Base-by-base conservation (phyloP, 495 filamentous ascomycete species). In the Umbilicaria muhlenbergii region DNA sequence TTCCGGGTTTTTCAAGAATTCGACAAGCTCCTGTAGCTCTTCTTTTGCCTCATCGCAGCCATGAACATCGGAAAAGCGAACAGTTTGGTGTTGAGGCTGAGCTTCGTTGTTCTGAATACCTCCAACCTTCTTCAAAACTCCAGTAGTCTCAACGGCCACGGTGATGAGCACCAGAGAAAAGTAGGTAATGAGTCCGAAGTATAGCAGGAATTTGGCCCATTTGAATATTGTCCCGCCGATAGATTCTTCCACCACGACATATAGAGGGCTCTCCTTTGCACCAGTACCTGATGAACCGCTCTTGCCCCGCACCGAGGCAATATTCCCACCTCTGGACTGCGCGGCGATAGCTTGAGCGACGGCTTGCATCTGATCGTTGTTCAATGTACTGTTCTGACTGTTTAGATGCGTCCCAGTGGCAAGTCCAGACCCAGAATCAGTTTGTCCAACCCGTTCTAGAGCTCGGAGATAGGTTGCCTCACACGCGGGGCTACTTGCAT, bases 11-110 rank as follows among this genome's bases (percentile, higher is more conserved):
- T 86, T 80, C 47, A 98, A 59, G 54, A 98, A 98, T 50, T 98
- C 91, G 38, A 98, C 88, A 34, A 98, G 73, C 58, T 98, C 91
- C 58, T 94, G 86, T 11, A 98, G 71, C 55, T 98, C 91, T 55
- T 98, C 92, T 67, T 95, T 96, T 45, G 91, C 91, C 59, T 98
- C 91, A 47, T 96, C 91, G 46, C 89, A 95, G 19, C 91, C 91
- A 55, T 98, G 91, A 3, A 96, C 91, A 60, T 98, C 92, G 46
- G 70, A 74, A 66, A 98, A 98, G 15, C 86, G 80, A 35, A 83
- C 83, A 39, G 71, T 96, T 55, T 98, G 91, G 46, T 87, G 77
- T 57, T 94, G 79, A 5, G 91, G 75, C 53, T 86, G 84, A 43
- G 86, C 87, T 60, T 98, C 86, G 45, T 81, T 83, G 44, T 73